Percentiles rank a stretch among this genome's conserved stretches.
Evolutionary conservation across 192 early-diverging fungal genomes (phyloP).

Genomic region (Linnemannia schmuckeri): DNA sequence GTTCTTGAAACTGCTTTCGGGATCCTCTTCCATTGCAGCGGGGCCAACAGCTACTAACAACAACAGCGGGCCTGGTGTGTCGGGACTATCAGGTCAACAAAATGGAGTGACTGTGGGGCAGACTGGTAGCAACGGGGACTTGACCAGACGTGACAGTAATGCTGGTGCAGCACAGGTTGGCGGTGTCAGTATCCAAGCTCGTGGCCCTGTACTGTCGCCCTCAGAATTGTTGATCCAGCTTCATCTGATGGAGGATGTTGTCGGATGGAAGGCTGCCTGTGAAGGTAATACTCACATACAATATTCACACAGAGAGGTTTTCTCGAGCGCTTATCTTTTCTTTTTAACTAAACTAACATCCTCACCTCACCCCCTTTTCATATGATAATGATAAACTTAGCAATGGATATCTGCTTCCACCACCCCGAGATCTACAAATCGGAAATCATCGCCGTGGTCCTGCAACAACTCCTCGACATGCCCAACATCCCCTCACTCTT

Average conservation of each 20-base stretch:
- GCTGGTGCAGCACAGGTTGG: background rate
- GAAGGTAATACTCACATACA: conserved; percentile 67
- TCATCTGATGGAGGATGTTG: conserved; percentile 77
- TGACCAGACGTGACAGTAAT: conserved; percentile 2
- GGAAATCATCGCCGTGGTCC: conserved; percentile 75
- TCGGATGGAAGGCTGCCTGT: conserved; percentile 71
- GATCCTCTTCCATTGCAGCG: conserved; percentile 16
- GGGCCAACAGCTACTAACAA: background rate
- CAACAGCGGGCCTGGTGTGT: background rate
- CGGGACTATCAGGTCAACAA: background rate
- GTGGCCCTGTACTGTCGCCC: conserved; percentile 62
- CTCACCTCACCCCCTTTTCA: background rate
- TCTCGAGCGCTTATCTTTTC: background rate
- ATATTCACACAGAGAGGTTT: background rate
- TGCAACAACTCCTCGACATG: conserved; percentile 78
- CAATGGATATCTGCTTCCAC: conserved; percentile 81
- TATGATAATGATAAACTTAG: conserved; percentile 43
- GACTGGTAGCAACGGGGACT: background rate
- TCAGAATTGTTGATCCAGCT: conserved; percentile 77
- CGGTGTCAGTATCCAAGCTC: conserved; percentile 3
- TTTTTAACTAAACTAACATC: background rate
- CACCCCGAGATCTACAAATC: conserved; percentile 74
- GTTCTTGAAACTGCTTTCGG: conserved; percentile 71
- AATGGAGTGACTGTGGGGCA: background rate
- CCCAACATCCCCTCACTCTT: conserved; percentile 77